A percentile compares a stretch with the other conserved stretches of the same genome.
Conservation (phyloP, 352 stramenopile genomes). For the Phytophthora pluvialis region DNA sequence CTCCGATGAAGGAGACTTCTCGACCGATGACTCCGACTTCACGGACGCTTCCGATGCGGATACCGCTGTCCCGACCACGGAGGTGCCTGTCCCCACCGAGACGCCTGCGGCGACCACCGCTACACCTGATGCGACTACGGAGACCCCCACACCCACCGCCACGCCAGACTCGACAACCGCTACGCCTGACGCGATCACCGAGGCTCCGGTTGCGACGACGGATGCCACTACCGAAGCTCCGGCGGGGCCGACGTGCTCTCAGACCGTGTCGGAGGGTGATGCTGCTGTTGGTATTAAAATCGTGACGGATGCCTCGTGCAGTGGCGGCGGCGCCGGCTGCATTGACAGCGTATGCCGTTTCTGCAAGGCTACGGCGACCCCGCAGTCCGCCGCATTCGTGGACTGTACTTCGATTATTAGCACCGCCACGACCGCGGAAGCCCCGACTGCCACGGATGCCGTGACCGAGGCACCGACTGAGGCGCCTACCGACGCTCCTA, state of each 20-base stretch:
- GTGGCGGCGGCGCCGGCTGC: constrained; percentile 41
- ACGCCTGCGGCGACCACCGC: not conserved
- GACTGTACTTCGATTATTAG: constrained; percentile 24
- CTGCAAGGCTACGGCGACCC: constrained; percentile 37
- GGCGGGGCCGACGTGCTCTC: constrained; percentile 5
- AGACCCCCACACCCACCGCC: not conserved
- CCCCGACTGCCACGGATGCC: not conserved
- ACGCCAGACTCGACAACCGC: not conserved
- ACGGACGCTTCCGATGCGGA: constrained; percentile 14
- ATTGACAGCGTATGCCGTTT: constrained; percentile 52
- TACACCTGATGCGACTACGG: not conserved
- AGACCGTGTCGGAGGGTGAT: constrained; percentile 31
- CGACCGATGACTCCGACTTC: constrained; percentile 13
- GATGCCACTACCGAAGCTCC: not conserved
- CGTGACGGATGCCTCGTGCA: constrained; percentile 42
- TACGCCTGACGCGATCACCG: not conserved
- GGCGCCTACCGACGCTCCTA: not conserved
- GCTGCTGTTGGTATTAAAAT: constrained; percentile 43
- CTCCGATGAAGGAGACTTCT: constrained; percentile 8
- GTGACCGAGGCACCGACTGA: not conserved
- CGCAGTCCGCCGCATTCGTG: constrained; percentile 34
- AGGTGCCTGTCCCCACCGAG: not conserved
- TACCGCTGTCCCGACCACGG: not conserved
- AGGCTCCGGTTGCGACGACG: not conserved
- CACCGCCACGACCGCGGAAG: constrained; percentile 3